Evolutionary conservation across 352 stramenopile genomes (phyloP), one percentile per base, ranked within the genome.

Genomic region (Phytophthora hybrid): DNA sequence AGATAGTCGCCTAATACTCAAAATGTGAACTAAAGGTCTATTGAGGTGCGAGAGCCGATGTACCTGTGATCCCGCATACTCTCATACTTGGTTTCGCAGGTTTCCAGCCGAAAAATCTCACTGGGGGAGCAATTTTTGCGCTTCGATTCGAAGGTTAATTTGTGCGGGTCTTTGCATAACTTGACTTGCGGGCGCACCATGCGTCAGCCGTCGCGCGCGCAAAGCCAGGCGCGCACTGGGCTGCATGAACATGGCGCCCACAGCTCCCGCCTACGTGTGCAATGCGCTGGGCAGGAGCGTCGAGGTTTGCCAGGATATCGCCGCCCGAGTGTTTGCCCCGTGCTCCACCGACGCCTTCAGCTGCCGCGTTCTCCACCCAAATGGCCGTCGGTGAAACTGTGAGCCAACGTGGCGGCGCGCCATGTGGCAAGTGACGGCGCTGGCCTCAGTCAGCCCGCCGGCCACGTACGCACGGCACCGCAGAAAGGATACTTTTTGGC

Each of bases 401-500:
- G 23, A 18, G 41, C 41, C 63, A 64, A 76, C 63, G 63, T 76
- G 49, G 56, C 62, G 66, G 46, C 7, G 29, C 5, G 44, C 69
- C 69, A 71, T 76, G 69, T 63, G 63, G 62, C 69, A 62, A 71
- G 54, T 13, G 11, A 32, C 32, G 26, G 10, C 23, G 52, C 69
- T 76, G 69, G 18, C 63, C 46, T 19, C 41, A 49, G 41, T 14
- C 34, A 14, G 34, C 34, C 29, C 39, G 41, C 19, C 63, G 41
- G 66, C 59, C 59, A 74, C 66, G 52, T 37, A 73, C 66, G 66
- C 18, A 41, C 31, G 46, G 61, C 59, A 65, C 63, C 56, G 31
- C 52, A 65, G 51, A 73, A 73, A 73, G 64, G 70, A 77, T 77
- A 73, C 70, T 76, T 76, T 69, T 69, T 61, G 39, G 34, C 14